phyloP scores from a whole-genome alignment of 257 asterid species.

The Verbena officinalis region DNA sequence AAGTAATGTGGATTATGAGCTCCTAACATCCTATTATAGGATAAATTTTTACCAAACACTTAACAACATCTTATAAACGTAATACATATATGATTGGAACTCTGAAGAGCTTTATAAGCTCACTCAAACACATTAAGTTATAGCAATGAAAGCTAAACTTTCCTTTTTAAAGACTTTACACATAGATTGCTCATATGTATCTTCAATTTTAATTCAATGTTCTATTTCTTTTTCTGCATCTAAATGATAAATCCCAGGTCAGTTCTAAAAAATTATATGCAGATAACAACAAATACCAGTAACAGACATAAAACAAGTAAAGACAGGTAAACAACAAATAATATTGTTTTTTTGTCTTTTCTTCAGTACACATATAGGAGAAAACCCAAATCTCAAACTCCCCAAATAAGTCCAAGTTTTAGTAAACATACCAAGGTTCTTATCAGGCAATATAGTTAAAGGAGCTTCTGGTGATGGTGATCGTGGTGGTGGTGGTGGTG shows the following conservation, averaged over 20 bases:
- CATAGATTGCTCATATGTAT: conserved; percentile 39
- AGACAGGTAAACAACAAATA: conserved; percentile 42
- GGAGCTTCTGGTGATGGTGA: conserved; percentile 11
- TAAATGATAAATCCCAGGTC: conserved; percentile 34
- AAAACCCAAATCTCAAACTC: conserved; percentile 29
- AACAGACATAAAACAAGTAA: conserved; percentile 53
- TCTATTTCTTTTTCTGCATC: conserved; percentile 19
- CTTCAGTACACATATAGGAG: conserved; percentile 26
- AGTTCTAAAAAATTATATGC: conserved; percentile 37
- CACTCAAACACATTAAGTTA: too few species aligned
- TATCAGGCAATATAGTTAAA: conserved; percentile 36
- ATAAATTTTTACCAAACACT: too few species aligned
- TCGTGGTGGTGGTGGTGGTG: conserved; percentile 2
- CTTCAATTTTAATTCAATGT: conserved; percentile 30
- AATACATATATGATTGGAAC: too few species aligned
- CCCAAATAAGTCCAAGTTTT: conserved; percentile 19
- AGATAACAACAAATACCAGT: conserved; percentile 54
- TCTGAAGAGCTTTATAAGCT: too few species aligned
- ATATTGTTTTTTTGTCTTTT: conserved; percentile 30
- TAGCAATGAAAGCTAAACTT: too few species aligned
- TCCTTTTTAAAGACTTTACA: conserved; percentile 41
- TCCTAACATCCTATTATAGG: too few species aligned
- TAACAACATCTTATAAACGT: too few species aligned
- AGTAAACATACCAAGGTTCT: conserved; percentile 56
- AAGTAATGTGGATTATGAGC: too few species aligned